Evolutionary conservation across 148 eudicot species (phyloP).

Genomic region (Mesembryanthemum crystallinum): DNA sequence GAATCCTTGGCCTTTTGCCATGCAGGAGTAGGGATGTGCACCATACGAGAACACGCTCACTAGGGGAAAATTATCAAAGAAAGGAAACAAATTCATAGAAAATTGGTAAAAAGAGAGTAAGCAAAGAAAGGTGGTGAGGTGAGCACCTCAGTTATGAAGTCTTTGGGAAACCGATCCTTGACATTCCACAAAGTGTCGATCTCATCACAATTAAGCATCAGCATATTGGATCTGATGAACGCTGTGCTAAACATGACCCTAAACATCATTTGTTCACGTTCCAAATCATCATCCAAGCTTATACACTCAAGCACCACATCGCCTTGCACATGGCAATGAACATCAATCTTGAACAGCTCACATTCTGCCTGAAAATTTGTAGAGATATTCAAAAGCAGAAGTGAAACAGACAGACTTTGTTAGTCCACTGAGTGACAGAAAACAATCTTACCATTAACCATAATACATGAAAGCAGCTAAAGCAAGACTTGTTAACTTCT

Average conservation of each 20-base stretch:
- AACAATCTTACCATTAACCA: not conserved
- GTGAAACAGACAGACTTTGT: too few relatives aligned
- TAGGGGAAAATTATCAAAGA: not conserved
- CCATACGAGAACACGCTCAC: not conserved
- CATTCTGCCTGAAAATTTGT: slow-evolving; percentile 54
- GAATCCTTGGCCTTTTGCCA: not conserved
- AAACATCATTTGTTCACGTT: slow-evolving; percentile 67
- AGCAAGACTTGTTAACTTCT: not conserved
- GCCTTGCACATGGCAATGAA: slow-evolving; percentile 79
- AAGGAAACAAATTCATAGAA: not conserved
- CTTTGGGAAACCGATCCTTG: slow-evolving; percentile 57
- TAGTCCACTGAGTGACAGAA: not conserved
- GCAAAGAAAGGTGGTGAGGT: not conserved
- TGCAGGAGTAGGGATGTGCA: not conserved
- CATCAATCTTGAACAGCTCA: slow-evolving; percentile 65
- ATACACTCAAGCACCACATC: slow-evolving; percentile 88
- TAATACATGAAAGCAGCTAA: slow-evolving; percentile 3
- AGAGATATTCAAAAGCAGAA: slow-evolving; percentile 1
- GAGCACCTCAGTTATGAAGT: slow-evolving; percentile 75
- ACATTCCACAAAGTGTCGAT: slow-evolving; percentile 66
- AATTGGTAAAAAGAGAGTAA: not conserved
- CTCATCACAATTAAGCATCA: slow-evolving; percentile 79
- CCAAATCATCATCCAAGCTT: slow-evolving; percentile 54
- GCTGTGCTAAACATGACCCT: slow-evolving; percentile 88
- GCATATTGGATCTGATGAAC: slow-evolving; percentile 77